These are phyloP conservation scores for Aspergillus cavernicola DNA, from an alignment of 495 filamentous ascomycete species.

Conservation along the genomic window DNA sequence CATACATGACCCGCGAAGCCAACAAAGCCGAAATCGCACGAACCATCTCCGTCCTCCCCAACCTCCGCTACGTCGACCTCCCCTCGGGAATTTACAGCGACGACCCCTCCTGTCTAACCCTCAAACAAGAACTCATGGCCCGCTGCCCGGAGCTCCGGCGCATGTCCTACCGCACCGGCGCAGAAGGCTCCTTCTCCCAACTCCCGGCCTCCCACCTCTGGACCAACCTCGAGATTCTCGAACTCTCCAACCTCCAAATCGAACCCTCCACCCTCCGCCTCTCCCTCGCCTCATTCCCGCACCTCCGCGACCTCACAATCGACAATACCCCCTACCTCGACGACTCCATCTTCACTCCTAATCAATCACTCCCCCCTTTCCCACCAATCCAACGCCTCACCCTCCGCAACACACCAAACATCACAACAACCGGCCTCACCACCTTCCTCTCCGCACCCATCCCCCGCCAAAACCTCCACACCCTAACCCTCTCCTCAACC, in stretches of 20 bases:
- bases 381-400: constrained; percentile 66
- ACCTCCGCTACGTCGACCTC: constrained; percentile 85
- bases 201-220: constrained; percentile 65
- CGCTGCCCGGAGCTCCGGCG: constrained; percentile 79
- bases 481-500: constrained; percentile 62
- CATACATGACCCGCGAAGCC: constrained; percentile 95
- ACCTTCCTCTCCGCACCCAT: constrained; percentile 53
- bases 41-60: constrained; percentile 78
- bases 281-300: constrained; percentile 61
- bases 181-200: constrained; percentile 72
- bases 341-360: constrained; percentile 66
- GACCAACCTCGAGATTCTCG: constrained; percentile 74
- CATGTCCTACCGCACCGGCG: constrained; percentile 77
- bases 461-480: constrained; percentile 49
- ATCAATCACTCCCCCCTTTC: constrained; percentile 58
- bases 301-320: constrained; percentile 69
- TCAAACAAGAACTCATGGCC: constrained; percentile 79
- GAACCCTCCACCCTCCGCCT: constrained; percentile 69
- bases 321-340: constrained; percentile 63
- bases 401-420: constrained; percentile 60
- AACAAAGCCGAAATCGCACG: constrained; percentile 80
- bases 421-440: constrained; percentile 67
- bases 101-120: constrained; percentile 65
- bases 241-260: constrained; percentile 66
- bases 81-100: constrained; percentile 76